Base-by-base conservation (phyloP, 176 grass and related monocot species). In the Lolium perenne region DNA sequence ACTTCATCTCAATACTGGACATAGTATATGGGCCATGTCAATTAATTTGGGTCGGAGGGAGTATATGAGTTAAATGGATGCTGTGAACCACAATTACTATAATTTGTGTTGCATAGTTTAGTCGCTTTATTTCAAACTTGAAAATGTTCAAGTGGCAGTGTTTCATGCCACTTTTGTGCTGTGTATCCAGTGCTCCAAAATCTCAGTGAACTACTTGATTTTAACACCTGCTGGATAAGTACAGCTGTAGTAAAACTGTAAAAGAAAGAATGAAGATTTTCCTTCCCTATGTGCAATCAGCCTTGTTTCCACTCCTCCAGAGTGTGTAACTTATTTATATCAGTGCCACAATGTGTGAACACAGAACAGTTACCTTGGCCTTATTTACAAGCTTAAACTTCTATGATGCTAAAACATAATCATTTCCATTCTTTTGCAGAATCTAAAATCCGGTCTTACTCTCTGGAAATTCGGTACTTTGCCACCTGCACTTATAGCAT, bases 391-490 rank as follows among this genome's bases (percentile, higher is more conserved):
- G 32, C 74, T 43, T 56, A 18, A 41, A 54, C 9, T 67, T 23
- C 35, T 40, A 56, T 76, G n/a, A 57, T 65, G 29, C 40, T 76
- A 80, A 61, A 66, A 66, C 40, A 22, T 68, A 71, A 76, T 87
- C 21, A 68, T 76, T 84, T 84, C 38, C 35, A 73, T 74, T 82
- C 67, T 82, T 78, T 83, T 94, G 90, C 92, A 97, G 92, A 97
- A 97, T 89, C 86, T 97, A 80, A 97, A 92, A 81, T 90, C 92
- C 17, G 88, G 86, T 82, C 88, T 97, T 67, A 97, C 95, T 22
- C 88, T 97, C 35, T 97, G 95, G 95, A 94, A 92, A 90, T 97
- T 97, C 29, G 95, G 95, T 17, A 97, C 95, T 65, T 89, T 97
- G 80, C 95, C 95, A n/a, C 95, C 95, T 41, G 90, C 92, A 0